phyloP scores from a whole-genome alignment of 768 basidiomycete species.

The Lactarius vividus region DNA sequence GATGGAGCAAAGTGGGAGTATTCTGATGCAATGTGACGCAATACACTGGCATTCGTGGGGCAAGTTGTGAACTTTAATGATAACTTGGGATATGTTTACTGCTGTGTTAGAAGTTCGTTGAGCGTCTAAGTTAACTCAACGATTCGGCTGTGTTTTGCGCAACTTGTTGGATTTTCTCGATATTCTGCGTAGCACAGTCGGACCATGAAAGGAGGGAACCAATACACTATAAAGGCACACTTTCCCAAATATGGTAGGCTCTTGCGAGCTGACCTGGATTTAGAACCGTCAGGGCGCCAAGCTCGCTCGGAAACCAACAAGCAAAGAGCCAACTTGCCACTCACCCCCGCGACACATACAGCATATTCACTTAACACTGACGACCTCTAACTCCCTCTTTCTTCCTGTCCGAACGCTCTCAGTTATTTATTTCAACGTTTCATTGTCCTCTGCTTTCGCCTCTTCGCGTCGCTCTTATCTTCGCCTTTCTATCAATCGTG shows the following conservation, averaged over 20 bases:
- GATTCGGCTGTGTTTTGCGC: neutral
- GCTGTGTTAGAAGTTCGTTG: neutral
- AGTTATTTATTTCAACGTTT: constrained; percentile 17
- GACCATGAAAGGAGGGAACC: neutral
- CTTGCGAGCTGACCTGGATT: neutral
- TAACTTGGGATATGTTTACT: neutral
- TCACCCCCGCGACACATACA: neutral
- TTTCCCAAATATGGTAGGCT: constrained; percentile 8
- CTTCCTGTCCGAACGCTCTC: neutral
- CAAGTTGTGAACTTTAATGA: neutral
- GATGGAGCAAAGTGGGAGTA: constrained; percentile 82
- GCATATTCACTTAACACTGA: neutral
- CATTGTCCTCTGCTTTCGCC: constrained; percentile 1
- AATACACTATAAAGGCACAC: too few species aligned
- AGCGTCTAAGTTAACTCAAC: neutral
- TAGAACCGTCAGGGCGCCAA: neutral
- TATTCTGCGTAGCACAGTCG: too few species aligned
- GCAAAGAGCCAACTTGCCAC: neutral
- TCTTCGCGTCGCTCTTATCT: neutral
- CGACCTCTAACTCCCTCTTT: neutral
- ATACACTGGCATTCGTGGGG: neutral
- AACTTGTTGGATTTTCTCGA: neutral
- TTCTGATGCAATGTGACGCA: constrained; percentile 39
- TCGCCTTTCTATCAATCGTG: constrained; percentile 3
- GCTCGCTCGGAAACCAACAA: neutral